A percentile compares a stretch with the other conserved stretches of the same genome.
Evolutionary conservation across 2,329 filamentous ascomycete species (phyloP).

Genomic region (Bipolaris gigantea): DNA sequence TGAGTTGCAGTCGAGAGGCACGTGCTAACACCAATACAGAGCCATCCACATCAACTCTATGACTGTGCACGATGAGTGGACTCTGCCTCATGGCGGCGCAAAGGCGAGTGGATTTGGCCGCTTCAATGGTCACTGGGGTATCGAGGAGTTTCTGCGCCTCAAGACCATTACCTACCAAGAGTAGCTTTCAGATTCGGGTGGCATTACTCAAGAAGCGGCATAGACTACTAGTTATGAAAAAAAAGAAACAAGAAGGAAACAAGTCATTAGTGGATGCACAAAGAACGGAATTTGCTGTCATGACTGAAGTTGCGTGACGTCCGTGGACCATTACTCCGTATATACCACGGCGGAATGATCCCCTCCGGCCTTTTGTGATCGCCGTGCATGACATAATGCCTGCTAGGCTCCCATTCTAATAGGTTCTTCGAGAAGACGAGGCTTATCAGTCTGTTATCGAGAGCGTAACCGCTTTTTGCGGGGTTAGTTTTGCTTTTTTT

Average conservation of each 20-base stretch:
- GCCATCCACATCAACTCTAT: conserved; percentile 57
- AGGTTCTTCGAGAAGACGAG: too few species aligned
- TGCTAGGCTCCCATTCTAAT: too few species aligned
- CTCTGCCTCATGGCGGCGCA: conserved; percentile 53
- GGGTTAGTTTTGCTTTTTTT: too few species aligned
- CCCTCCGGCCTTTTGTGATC: too few species aligned
- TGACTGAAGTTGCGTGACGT: too few species aligned
- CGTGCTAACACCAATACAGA: conserved; percentile 18
- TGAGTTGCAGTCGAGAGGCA: not conserved
- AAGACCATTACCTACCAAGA: conserved; percentile 49
- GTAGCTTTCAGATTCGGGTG: conserved; percentile 6
- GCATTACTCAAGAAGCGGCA: not conserved
- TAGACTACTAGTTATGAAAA: not conserved
- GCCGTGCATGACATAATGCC: too few species aligned
- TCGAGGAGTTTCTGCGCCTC: conserved; percentile 51
- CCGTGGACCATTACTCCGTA: too few species aligned
- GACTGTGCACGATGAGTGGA: conserved; percentile 54
- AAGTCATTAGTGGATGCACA: too few species aligned
- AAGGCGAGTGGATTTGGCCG: conserved; percentile 55
- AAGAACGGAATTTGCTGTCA: too few species aligned
- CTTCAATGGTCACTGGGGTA: conserved; percentile 50
- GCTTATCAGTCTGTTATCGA: too few species aligned
- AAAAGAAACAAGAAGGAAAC: not conserved
- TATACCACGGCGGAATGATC: too few species aligned
- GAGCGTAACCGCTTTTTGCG: not conserved